These are phyloP conservation scores for Azolla pinnata DNA, from an alignment of 75 land plant genomes.

Conservation along the genomic window DNA sequence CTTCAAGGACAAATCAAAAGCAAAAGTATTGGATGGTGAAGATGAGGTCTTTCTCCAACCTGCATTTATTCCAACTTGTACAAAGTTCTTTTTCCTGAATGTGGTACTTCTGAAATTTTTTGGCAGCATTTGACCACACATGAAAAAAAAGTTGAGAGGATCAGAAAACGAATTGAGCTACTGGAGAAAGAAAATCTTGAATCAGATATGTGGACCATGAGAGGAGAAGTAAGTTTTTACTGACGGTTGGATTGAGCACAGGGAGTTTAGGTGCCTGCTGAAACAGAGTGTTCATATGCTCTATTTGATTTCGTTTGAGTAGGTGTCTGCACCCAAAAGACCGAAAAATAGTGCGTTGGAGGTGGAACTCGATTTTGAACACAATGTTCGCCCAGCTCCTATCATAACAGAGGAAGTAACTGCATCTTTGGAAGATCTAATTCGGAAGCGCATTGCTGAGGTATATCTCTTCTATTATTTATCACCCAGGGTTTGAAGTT, in stretches of 20 bases:
- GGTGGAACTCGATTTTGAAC: conserved; percentile 94
- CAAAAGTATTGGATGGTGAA: neutral
- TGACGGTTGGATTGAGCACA: neutral
- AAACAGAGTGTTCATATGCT: neutral
- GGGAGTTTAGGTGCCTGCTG: neutral
- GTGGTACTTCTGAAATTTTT: neutral
- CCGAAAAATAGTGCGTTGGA: conserved; percentile 92
- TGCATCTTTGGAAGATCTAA: conserved; percentile 79
- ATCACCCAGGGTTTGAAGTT: neutral
- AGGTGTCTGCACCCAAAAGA: conserved; percentile 88
- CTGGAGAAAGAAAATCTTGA: conserved; percentile 75
- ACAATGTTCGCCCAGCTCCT: conserved; percentile 84
- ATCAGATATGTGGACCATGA: conserved; percentile 72
- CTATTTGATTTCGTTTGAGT: neutral
- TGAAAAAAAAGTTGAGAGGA: conserved; percentile 49
- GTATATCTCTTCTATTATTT: conserved; percentile 20
- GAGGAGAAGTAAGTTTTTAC: conserved; percentile 60
- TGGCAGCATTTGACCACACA: conserved; percentile 31
- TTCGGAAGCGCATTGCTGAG: conserved; percentile 64
- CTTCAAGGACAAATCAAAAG: neutral
- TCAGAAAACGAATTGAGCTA: conserved; percentile 49
- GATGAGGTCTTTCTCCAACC: neutral
- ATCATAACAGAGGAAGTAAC: conserved; percentile 91
- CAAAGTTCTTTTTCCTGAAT: neutral
- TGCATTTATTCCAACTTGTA: neutral